Evolutionary conservation across 2,329 filamentous ascomycete species (phyloP).

Genomic region (Trichoderma atroviride): DNA sequence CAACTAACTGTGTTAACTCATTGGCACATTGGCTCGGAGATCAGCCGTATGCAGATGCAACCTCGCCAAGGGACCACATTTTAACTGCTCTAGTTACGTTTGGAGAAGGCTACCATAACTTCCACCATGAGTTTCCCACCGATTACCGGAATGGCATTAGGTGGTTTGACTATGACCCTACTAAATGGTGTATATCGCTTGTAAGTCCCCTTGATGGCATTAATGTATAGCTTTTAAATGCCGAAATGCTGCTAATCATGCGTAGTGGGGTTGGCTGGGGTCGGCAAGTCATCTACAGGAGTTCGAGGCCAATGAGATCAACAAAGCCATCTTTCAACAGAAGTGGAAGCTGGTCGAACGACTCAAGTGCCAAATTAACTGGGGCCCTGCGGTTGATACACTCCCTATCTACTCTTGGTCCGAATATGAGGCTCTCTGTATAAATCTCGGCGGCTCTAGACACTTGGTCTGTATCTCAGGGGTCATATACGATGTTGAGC

Average conservation of each 20-base stretch:
- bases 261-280: conserved; percentile 70
- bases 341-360: conserved; percentile 82
- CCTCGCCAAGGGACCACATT: conserved; percentile 78
- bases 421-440: conserved; percentile 70
- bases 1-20: conserved; percentile 84
- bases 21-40: conserved; percentile 82
- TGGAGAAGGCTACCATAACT: conserved; percentile 84
- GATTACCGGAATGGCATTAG: conserved; percentile 84
- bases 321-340: conserved; percentile 80
- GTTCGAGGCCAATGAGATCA: conserved; percentile 82
- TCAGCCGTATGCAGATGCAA: conserved; percentile 82
- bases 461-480: conserved; percentile 71
- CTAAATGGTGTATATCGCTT: conserved; percentile 78
- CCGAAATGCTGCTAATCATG: background rate
- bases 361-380: conserved; percentile 73
- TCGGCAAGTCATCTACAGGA: conserved; percentile 79
- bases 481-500: conserved; percentile 76
- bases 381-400: conserved; percentile 75
- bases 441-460: conserved; percentile 55
- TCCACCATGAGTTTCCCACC: conserved; percentile 84
- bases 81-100: conserved; percentile 78
- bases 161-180: conserved; percentile 83
- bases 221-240: background rate
- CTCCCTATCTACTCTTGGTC: conserved; percentile 79
- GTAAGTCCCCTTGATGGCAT: background rate